Conservation (phyloP, 345 rosid genomes). For the Trapa bicornis region DNA sequence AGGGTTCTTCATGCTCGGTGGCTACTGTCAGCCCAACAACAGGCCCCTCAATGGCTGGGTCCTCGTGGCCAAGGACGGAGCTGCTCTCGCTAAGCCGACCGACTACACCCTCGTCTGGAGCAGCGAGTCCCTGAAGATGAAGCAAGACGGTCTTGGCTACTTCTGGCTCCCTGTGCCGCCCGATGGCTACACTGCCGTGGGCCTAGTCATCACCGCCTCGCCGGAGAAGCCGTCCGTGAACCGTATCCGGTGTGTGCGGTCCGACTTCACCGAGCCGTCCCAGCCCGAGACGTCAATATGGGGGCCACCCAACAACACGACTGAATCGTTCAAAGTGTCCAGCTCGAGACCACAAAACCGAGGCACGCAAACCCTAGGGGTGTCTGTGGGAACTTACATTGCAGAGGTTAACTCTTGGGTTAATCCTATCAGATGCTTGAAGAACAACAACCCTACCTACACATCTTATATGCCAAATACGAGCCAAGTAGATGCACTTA, state of each 20-base stretch:
- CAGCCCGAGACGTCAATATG: conserved; percentile 42
- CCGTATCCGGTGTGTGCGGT: conserved; percentile 50
- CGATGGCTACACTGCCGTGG: conserved; percentile 53
- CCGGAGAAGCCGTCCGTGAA: conserved; percentile 56
- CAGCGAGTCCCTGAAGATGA: conserved; percentile 45
- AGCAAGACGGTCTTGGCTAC: conserved; percentile 53
- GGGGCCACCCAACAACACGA: conserved; percentile 21
- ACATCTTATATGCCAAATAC: conserved; percentile 51
- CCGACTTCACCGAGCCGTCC: conserved; percentile 51
- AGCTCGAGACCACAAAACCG: conserved; percentile 29
- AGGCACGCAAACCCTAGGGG: conserved; percentile 41
- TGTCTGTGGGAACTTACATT: conserved; percentile 47
- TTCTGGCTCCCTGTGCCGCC: conserved; percentile 69
- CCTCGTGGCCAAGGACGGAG: conserved; percentile 43
- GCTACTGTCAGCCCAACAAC: conserved; percentile 10
- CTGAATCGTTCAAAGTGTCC: conserved; percentile 27
- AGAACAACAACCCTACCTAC: conserved; percentile 25
- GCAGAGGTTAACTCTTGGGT: conserved; percentile 17
- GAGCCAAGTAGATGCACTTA: conserved; percentile 31
- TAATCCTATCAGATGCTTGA: conserved; percentile 38
- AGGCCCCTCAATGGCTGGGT: conserved; percentile 8
- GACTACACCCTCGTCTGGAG: conserved; percentile 75
- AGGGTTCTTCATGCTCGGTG: conserved; percentile 10
- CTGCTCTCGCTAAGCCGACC: conserved; percentile 32
- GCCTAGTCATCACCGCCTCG: conserved; percentile 46